A percentile compares a stretch with the other conserved stretches of the same genome.
Evolutionary conservation across 2,329 filamentous ascomycete genomes (phyloP).

Genomic region (Venturia effusa): DNA sequence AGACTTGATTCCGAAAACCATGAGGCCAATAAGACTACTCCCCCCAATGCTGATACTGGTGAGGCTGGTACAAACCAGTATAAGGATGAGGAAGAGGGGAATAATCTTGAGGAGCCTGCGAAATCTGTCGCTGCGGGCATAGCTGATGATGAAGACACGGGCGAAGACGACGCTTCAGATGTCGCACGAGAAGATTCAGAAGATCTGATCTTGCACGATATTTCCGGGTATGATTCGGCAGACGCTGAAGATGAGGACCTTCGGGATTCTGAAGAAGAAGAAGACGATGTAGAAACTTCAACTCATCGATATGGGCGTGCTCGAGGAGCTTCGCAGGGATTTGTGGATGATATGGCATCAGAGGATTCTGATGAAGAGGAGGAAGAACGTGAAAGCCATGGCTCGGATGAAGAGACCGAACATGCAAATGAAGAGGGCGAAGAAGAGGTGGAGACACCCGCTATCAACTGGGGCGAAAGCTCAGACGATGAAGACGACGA

Average conservation of each 20-base stretch:
- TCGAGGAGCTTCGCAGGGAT: background rate
- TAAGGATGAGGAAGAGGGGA: background rate
- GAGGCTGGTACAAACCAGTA: background rate
- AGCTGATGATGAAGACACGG: background rate
- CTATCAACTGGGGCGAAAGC: background rate
- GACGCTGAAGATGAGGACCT: conserved; percentile 2
- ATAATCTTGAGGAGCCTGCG: background rate
- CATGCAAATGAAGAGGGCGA: background rate
- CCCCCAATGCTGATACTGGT: background rate
- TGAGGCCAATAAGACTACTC: background rate
- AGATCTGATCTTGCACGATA: background rate
- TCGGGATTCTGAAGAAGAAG: background rate
- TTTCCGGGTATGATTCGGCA: background rate
- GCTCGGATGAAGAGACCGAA: background rate
- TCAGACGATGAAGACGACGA: background rate
- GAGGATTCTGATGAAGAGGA: background rate
- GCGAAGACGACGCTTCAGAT: background rate
- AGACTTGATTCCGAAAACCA: background rate
- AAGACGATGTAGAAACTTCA: background rate
- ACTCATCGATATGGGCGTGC: background rate
- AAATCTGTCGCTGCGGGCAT: background rate
- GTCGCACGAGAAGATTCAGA: background rate
- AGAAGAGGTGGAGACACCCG: background rate
- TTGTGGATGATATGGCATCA: background rate
- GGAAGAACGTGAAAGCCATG: background rate